A percentile compares a stretch with the other conserved stretches of the same genome.
These are phyloP conservation scores for Odontarrhena argentea DNA, from an alignment of 345 rosid genomes.

Conservation along the genomic window DNA sequence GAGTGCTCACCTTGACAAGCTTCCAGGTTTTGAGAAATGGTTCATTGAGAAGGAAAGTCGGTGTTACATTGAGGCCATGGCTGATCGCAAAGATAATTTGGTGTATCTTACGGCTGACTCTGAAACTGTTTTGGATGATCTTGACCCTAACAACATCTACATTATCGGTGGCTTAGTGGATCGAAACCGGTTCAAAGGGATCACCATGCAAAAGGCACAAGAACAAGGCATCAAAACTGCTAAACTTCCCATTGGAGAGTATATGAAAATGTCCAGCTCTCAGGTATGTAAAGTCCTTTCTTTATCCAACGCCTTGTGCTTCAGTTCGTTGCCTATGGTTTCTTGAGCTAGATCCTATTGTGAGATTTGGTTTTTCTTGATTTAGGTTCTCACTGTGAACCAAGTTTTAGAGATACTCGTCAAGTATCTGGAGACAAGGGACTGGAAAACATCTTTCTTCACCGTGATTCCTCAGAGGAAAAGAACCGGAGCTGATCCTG, in stretches of 20 bases:
- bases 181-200: conserved; percentile 90
- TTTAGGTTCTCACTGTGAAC: conserved; percentile 91
- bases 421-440: conserved; percentile 74
- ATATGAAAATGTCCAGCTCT: conserved; percentile 92
- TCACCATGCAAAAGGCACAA: conserved; percentile 84
- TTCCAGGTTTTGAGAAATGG: conserved; percentile 93
- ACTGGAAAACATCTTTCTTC: conserved; percentile 88
- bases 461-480: conserved; percentile 92
- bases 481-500: conserved; percentile 51
- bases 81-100: conserved; percentile 62
- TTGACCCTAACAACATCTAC: conserved; percentile 60
- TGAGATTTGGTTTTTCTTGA: conserved; percentile 14
- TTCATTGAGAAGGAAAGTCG: conserved; percentile 75
- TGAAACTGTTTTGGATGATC: conserved; percentile 67
- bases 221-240: conserved; percentile 92
- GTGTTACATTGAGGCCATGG: conserved; percentile 72
- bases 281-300: conserved; percentile 54
- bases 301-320: not conserved
- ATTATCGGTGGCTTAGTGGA: conserved; percentile 91
- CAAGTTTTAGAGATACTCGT: conserved; percentile 94
- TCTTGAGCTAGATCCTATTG: conserved; percentile 2
- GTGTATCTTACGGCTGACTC: conserved; percentile 94
- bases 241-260: conserved; percentile 80
- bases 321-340: not conserved
- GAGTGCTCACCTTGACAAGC: conserved; percentile 64